Evolutionary conservation across 1,284 basidiomycete species (phyloP), one percentile per base, ranked within the genome.

Genomic region (Xerocomus amazonicus): DNA sequence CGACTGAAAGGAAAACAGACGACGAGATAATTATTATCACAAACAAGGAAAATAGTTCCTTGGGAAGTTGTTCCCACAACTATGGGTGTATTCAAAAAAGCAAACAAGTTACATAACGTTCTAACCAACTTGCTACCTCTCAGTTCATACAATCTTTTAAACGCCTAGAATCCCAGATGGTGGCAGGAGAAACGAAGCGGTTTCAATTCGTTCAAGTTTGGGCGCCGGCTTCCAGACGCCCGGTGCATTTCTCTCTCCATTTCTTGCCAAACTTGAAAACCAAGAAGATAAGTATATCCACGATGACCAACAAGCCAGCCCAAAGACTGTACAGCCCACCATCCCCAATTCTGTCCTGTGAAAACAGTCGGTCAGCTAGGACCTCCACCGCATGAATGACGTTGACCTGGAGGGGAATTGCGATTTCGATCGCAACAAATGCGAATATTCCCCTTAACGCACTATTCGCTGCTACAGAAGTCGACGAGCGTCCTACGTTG

Each of bases 261-360:
- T 57, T 40, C 32, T 62, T 59, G 6, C 79, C 78, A 51, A 73
- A 76, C 50, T 62, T 73, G 43, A 75, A 70, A 0, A 83, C 78
- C 13, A 81, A 60, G 27, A 83, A 53, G 17, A 82, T 70, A 16
- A 84, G 65, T 1, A 72, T 44, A 27, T 76, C 75, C 44, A 72
- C 72, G 6, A 85, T 40, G 1, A 76, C 55, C 61, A 90, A 65
- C 2, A 90, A 52, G 1, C 79, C 80, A 3, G 81, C 77, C 77
- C 88, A 89, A 4, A 91, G 67, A 0, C 84, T 84, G 59, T 90
- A 92, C 48, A 87, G 70, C 53, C 89, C 89, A 10, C 89, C 89
- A 45, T 86, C 83, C 2, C 82, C 81, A 28, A 85, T 77, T 0
- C 70, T 66, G 46, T 76, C 66, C 70, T 80, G 14, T 37, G 4